A percentile compares a stretch with the other conserved stretches of the same genome.
Conservation (phyloP, 2,329 filamentous ascomycete genomes). For the Penicillium sp. region DNA sequence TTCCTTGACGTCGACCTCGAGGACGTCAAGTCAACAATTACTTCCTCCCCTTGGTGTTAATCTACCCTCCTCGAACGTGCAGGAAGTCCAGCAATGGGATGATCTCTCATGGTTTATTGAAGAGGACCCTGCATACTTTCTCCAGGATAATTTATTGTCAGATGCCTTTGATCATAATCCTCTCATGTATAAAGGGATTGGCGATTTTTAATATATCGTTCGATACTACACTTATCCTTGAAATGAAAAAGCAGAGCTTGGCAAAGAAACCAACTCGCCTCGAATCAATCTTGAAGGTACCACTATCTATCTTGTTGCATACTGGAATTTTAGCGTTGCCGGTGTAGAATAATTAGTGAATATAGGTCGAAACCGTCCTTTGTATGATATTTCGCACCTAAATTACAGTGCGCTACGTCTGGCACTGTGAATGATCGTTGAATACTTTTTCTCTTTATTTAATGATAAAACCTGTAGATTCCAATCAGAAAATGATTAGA, state of each 20-base stretch:
- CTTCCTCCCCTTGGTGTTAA: neutral
- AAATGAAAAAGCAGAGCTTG: neutral
- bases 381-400: too few species aligned
- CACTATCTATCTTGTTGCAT: too few species aligned
- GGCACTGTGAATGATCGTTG: too few species aligned
- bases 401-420: too few species aligned
- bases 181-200: neutral
- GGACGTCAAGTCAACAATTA: neutral
- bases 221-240: neutral
- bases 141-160: neutral
- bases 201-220: neutral
- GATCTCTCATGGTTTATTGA: neutral
- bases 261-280: neutral
- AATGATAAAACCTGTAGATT: too few species aligned
- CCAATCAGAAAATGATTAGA: too few species aligned
- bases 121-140: neutral
- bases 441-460: too few species aligned
- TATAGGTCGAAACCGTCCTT: too few species aligned
- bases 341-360: too few species aligned
- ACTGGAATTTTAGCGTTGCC: too few species aligned
- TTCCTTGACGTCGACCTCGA: neutral
- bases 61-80: neutral
- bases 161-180: neutral
- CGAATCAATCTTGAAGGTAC: too few species aligned
- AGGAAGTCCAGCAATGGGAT: neutral